Evolutionary conservation across 495 filamentous ascomycete genomes (phyloP).

Genomic region (Talaromyces wortmannii): DNA sequence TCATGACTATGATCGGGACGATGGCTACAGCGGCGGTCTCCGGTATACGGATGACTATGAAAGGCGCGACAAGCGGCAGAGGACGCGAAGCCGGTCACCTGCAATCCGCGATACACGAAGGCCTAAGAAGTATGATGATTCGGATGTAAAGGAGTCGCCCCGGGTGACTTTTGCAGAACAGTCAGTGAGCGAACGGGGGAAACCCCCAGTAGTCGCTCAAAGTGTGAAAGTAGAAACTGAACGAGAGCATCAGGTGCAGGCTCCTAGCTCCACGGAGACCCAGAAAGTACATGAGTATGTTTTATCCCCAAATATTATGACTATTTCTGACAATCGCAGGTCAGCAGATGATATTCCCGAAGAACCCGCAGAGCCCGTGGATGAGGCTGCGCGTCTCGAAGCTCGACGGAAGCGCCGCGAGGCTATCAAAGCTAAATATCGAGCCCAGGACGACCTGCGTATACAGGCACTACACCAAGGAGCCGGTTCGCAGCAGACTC

Average conservation of each 20-base stretch:
- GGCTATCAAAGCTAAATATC: slow-evolving; percentile 80
- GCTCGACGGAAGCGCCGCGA: slow-evolving; percentile 82
- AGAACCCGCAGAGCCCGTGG: slow-evolving; percentile 42
- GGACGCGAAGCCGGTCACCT: slow-evolving; percentile 57
- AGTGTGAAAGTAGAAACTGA: slow-evolving; percentile 58
- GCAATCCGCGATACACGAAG: slow-evolving; percentile 33
- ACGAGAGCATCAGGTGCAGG: slow-evolving; percentile 54
- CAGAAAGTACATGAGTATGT: neutral
- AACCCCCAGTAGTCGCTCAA: slow-evolving; percentile 46
- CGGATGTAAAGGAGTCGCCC: slow-evolving; percentile 20
- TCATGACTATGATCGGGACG: slow-evolving; percentile 60
- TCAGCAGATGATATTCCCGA: slow-evolving; percentile 8
- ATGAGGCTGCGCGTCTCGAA: slow-evolving; percentile 77
- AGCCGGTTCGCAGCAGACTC: slow-evolving; percentile 25
- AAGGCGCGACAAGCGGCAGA: slow-evolving; percentile 54
- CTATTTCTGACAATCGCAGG: neutral
- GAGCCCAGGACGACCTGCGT: slow-evolving; percentile 62
- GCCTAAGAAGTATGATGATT: slow-evolving; percentile 29
- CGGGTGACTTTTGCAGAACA: slow-evolving; percentile 42
- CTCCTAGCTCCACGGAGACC: slow-evolving; percentile 14
- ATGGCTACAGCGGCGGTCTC: slow-evolving; percentile 34
- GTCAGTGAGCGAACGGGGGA: slow-evolving; percentile 64
- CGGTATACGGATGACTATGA: slow-evolving; percentile 56
- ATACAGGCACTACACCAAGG: slow-evolving; percentile 69
- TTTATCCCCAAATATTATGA: neutral